Conservation (phyloP, 768 basidiomycete genomes). For the Mycena olivaceomarginata region DNA sequence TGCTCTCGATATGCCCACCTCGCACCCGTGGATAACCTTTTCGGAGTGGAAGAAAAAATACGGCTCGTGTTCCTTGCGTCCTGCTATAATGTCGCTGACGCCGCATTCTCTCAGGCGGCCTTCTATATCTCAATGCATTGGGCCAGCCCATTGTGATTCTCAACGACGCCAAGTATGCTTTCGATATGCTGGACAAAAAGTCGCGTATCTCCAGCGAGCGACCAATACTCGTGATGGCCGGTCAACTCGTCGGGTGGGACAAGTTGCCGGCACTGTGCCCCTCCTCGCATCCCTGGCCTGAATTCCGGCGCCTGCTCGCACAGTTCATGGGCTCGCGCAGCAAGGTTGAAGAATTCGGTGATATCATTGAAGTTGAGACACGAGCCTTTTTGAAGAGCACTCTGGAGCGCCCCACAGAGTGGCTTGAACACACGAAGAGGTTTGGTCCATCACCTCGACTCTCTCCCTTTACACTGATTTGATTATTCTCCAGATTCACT, state of each 20-base stretch:
- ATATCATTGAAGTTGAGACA: background rate
- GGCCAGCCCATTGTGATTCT: background rate
- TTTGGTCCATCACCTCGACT: background rate
- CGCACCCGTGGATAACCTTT: slow-evolving; percentile 5
- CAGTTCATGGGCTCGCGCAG: background rate
- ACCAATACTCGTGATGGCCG: background rate
- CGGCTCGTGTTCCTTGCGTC: background rate
- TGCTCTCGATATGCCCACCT: background rate
- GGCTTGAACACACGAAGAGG: background rate
- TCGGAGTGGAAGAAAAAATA: background rate
- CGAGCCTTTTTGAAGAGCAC: background rate
- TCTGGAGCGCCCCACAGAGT: background rate
- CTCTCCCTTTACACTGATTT: background rate
- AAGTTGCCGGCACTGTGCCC: background rate
- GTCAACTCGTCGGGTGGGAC: background rate
- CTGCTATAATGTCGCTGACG: background rate
- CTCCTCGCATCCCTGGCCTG: background rate
- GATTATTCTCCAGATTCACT: background rate
- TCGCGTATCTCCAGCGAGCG: background rate
- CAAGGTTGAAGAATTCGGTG: background rate
- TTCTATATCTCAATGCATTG: background rate
- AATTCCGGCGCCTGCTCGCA: background rate
- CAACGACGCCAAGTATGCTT: background rate
- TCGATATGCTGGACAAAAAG: background rate
- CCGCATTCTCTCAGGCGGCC: background rate